These are phyloP conservation scores for Chloranthus sessilifolius DNA, from an alignment of 164 flowering plant species.

Conservation along the genomic window DNA sequence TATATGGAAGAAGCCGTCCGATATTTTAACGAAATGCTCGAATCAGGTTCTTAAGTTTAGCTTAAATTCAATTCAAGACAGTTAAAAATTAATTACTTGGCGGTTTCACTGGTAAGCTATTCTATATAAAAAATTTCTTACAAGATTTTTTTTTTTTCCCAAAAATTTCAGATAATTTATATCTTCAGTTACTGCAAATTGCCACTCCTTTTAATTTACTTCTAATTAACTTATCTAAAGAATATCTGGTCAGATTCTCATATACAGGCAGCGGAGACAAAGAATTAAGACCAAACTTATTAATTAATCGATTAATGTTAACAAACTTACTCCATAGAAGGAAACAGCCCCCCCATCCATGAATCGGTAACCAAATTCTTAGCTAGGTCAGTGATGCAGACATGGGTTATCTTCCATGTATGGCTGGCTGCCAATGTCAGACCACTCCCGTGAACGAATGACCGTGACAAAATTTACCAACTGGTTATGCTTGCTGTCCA, in stretches of 20 bases:
- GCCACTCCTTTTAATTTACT: no score
- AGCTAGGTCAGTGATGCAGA: conserved; percentile 73
- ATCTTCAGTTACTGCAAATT: no score
- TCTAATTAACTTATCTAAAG: no score
- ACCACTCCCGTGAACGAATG: conserved; percentile 84
- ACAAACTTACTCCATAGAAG: conserved; percentile 81
- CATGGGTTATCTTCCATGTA: conserved; percentile 91
- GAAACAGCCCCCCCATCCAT: conserved; percentile 51
- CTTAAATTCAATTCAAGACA: no score
- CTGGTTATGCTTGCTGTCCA: conserved; percentile 30
- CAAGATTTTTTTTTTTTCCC: no score
- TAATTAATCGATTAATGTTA: background rate
- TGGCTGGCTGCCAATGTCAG: conserved; percentile 69
- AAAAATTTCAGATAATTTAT: no score
- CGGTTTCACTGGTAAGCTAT: no score
- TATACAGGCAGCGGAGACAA: no score
- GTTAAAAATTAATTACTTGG: no score
- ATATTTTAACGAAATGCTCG: conserved; percentile 59
- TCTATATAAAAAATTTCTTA: no score
- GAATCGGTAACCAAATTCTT: conserved; percentile 43
- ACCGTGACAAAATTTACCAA: conserved; percentile 39
- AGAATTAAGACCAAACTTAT: background rate
- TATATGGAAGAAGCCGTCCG: conserved; percentile 61
- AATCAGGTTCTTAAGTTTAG: no score
- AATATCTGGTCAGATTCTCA: no score